Evolutionary conservation across 1,284 basidiomycete genomes (phyloP), one percentile per base, ranked within the genome.

Genomic region (Bjerkandera adusta): DNA sequence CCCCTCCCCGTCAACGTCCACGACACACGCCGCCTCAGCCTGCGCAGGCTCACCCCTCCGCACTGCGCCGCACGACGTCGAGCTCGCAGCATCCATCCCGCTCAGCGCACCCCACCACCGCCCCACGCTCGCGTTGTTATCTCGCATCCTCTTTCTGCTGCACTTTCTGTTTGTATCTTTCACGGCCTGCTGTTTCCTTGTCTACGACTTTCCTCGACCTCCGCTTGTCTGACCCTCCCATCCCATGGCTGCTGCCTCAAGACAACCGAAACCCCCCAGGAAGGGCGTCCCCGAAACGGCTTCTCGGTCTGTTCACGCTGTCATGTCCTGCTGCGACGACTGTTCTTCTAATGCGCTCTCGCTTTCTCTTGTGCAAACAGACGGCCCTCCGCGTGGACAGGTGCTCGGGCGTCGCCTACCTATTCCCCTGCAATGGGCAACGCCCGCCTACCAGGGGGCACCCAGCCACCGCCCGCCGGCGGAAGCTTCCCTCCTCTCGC

Each of bases 321-420:
- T 50, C 54, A 44, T 44, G 32, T 34, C 32, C 44, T 45, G 38
- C 35, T 41, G 43, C 50, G 49, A 52, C 48, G 42, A 52, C 53
- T 42, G 40, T 49, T 48, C 42, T 43, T 34, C 50, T 44, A 44
- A 50, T 42, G 29, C 36, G 34, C 11, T 29, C 27, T 36, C 35
- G 29, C 42, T 44, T 49, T 51, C 41, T 48, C 51, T 27, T 43
- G 27, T 8, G 6, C 41, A 20, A 47, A 47, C 58, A 83, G 81
- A 52, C 81, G 83, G 60, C 55, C 72, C 40, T 63, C 71, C 51
- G 81, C 83, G 16, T 87, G 85, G 85, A 64, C 73, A 52, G 77
- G 76, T 53, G 66, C 81, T 49, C 79, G 85, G 48, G 71, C 78
- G 45, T 83, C 83, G 33, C 80, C 83, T 10, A 81, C 83, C 3